A percentile compares a stretch with the other conserved stretches of the same genome.
Evolutionary conservation across 2,329 filamentous ascomycete genomes (phyloP).

Genomic region (Xylariaceae sp.): DNA sequence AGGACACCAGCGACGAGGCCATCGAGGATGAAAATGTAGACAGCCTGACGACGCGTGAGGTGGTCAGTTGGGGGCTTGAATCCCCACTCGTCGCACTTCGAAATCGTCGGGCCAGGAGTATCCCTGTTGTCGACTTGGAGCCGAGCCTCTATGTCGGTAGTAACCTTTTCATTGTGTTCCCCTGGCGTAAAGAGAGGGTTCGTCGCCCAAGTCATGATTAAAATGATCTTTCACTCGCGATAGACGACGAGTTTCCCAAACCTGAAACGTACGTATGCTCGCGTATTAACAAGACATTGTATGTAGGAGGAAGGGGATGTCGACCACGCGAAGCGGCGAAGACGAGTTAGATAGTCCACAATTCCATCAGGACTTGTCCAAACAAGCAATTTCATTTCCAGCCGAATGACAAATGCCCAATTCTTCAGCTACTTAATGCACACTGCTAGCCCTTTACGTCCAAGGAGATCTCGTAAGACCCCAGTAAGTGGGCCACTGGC

Average conservation of each 20-base stretch:
- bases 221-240: background rate
- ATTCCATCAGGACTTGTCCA: background rate
- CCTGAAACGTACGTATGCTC: background rate
- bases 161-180: background rate
- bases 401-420: background rate
- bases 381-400: background rate
- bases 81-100: background rate
- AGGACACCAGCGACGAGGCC: conserved; percentile 55
- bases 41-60: conserved; percentile 52
- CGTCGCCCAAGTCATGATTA: conserved; percentile 1
- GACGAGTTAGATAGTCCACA: background rate
- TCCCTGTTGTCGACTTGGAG: background rate
- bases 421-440: too few relatives aligned
- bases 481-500: too few relatives aligned
- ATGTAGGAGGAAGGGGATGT: background rate
- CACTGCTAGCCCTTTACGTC: too few relatives aligned
- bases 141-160: conserved; percentile 31
- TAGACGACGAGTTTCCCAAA: background rate
- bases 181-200: conserved; percentile 8
- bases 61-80: conserved; percentile 46
- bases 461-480: too few relatives aligned
- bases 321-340: background rate
- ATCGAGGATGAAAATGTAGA: conserved; percentile 57
- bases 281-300: background rate
- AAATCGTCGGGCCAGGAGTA: too few relatives aligned